Base-by-base conservation (phyloP, 371 early-diverging fungal species). In the Lichtheimia ramosa region DNA sequence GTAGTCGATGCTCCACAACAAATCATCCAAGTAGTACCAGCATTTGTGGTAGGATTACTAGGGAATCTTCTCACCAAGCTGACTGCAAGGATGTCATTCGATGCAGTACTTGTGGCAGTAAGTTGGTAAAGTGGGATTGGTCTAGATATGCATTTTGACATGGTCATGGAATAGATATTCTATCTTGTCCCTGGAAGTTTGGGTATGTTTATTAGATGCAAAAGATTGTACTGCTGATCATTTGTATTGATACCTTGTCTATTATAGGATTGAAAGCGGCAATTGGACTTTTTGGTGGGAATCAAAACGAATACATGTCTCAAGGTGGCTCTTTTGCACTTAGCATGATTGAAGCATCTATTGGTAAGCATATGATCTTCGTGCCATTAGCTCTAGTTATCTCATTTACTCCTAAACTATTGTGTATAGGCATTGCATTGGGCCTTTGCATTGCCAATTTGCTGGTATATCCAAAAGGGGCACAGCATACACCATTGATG, bases 101-200 rank as follows among this genome's bases (percentile, higher is more conserved):
- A 84, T 56, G 81, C 83, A 1, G 68, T 84, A 10, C 63, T 87
- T 23, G 59, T 79, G 8, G 84, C 77, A 3, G 81, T 84, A 61
- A 59, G 68, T 63, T 20, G 23, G 6, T 2, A 8, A 34, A 34
- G 4, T 27, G 27, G 4, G 34, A 25, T 25, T 3, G 34, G 34
- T 10, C 8, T 3, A 14, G 0, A 34, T 43, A 21, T 39, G 1
- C 34, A 34, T 34, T 34, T n/a, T n/a, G n/a, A n/a, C n/a, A n/a
- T n/a, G 10, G 10, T 10, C 10, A 34, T 8, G 6, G 28, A 14
- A 15, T 54, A 66, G 70, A 58, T 71, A 5, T 71, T 86, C 40
- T 69, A 83, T 59, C 64, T 87, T 25, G 85, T 85, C 0, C 87
- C 87, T 3, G 84, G 87, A 6, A 78, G 79, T 68, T 73, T 86